These are phyloP conservation scores for Nothopassalora personata DNA, from an alignment of 2,329 filamentous ascomycete genomes.

Conservation along the genomic window DNA sequence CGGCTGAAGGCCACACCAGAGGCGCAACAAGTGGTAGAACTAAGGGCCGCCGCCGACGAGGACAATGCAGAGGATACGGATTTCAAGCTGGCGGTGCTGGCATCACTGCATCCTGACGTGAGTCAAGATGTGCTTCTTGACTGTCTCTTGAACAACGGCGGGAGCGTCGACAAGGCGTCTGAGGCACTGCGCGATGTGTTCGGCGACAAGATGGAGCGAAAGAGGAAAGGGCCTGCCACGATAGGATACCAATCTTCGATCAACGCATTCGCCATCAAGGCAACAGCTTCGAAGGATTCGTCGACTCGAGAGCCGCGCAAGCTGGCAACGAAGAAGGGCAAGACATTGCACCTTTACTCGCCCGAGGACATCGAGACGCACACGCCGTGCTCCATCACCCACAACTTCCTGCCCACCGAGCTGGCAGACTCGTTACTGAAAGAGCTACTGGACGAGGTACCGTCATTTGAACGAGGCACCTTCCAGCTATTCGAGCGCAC, in stretches of 20 bases:
- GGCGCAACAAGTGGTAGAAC: background rate
- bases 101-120: slow-evolving; percentile 65
- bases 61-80: slow-evolving; percentile 77
- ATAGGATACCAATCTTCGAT: slow-evolving; percentile 43
- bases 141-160: slow-evolving; percentile 68
- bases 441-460: slow-evolving; percentile 70
- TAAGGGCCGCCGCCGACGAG: slow-evolving; percentile 9
- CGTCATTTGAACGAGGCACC: slow-evolving; percentile 62
- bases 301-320: slow-evolving; percentile 5
- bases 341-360: slow-evolving; percentile 77
- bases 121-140: slow-evolving; percentile 69
- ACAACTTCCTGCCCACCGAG: slow-evolving; percentile 73
- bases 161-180: slow-evolving; percentile 64
- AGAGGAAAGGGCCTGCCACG: slow-evolving; percentile 29
- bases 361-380: slow-evolving; percentile 74
- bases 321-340: slow-evolving; percentile 65
- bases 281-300: background rate
- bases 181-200: slow-evolving; percentile 43
- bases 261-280: slow-evolving; percentile 17
- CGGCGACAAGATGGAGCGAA: slow-evolving; percentile 20
- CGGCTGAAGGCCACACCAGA: slow-evolving; percentile 15
- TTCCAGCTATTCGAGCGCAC: slow-evolving; percentile 88
- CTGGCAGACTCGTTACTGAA: slow-evolving; percentile 67
- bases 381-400: slow-evolving; percentile 86
- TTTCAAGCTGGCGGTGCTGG: slow-evolving; percentile 76